Evolutionary conservation across 345 rosid species (phyloP).

Genomic region (Citrus inodora): DNA sequence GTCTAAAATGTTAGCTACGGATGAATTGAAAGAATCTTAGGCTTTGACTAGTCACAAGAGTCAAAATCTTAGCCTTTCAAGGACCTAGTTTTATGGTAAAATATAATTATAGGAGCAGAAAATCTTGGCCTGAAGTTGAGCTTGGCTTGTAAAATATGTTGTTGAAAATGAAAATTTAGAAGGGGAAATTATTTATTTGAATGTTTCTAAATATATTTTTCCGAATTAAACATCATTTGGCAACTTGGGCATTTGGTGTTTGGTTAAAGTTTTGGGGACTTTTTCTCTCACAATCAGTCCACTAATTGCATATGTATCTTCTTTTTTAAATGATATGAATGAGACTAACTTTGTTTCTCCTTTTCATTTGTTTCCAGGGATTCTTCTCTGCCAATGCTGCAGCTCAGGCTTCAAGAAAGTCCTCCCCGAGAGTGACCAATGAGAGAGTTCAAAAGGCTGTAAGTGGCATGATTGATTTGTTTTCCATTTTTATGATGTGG

Average conservation of each 20-base stretch:
- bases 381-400: conserved; percentile 77
- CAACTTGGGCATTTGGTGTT: neutral
- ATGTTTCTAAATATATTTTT: neutral
- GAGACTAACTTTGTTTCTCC: neutral
- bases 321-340: neutral
- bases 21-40: neutral
- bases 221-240: neutral
- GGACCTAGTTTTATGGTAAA: neutral
- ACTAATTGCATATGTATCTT: neutral
- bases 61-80: neutral
- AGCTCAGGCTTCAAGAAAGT: conserved; percentile 84
- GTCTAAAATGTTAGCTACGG: neutral
- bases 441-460: conserved; percentile 96
- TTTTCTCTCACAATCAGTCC: neutral
- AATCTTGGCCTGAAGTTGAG: neutral
- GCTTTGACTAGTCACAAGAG: neutral
- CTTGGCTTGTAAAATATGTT: neutral
- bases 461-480: conserved; percentile 29
- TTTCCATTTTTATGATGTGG: neutral
- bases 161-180: neutral
- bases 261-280: neutral
- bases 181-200: neutral
- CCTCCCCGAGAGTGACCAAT: conserved; percentile 89
- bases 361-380: conserved; percentile 41
- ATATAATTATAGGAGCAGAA: neutral